Conservation (phyloP, 306 rosid species). For the Quercus mongolica region DNA sequence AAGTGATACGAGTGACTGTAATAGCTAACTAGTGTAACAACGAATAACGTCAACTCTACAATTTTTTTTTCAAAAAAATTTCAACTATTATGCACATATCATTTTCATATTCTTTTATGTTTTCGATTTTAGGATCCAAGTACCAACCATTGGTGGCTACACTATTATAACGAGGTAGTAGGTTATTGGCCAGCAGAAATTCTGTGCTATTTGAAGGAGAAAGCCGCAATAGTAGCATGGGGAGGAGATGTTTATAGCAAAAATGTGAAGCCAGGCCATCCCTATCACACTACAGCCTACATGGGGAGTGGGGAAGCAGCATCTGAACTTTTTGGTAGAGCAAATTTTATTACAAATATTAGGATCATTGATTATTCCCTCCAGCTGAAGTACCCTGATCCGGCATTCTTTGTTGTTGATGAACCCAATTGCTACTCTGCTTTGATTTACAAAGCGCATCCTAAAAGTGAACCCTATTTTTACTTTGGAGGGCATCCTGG, state of each 20-base stretch:
- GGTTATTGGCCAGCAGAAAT: slow-evolving; percentile 57
- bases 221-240: slow-evolving; percentile 31
- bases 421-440: slow-evolving; percentile 48
- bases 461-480: slow-evolving; percentile 36
- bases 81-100: too few relatives aligned
- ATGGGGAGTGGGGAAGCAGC: slow-evolving; percentile 55
- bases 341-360: slow-evolving; percentile 35
- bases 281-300: too few relatives aligned
- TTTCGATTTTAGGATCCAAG: slow-evolving; percentile 26
- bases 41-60: too few relatives aligned
- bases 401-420: slow-evolving; percentile 3
- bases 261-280: slow-evolving; percentile 1
- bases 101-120: neutral
- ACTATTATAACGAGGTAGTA: neutral
- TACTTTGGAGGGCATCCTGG: slow-evolving; percentile 45
- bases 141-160: slow-evolving; percentile 62
- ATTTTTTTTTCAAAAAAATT: too few relatives aligned
- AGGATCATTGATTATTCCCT: slow-evolving; percentile 29
- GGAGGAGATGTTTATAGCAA: slow-evolving; percentile 11
- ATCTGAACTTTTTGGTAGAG: neutral
- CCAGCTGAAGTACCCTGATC: slow-evolving; percentile 40
- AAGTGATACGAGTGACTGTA: too few relatives aligned
- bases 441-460: neutral
- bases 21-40: too few relatives aligned
- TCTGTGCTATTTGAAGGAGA: slow-evolving; percentile 9